phyloP scores from a whole-genome alignment of 768 basidiomycete species.

The Pleurotus cornucopiae region DNA sequence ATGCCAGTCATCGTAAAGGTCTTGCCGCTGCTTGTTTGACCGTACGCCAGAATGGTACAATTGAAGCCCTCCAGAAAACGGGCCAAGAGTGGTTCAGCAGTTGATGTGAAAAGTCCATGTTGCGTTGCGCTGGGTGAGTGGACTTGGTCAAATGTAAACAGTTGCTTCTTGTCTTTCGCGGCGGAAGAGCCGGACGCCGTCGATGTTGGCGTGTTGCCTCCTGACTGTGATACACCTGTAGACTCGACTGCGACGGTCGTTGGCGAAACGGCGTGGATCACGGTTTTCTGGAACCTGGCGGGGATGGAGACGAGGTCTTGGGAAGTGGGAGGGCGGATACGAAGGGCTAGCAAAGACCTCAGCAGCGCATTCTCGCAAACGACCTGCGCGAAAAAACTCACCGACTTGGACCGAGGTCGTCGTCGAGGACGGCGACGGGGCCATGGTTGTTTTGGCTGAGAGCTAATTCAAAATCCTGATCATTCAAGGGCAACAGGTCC shows the following conservation, averaged over 20 bases:
- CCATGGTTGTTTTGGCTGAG: slow-evolving; percentile 43
- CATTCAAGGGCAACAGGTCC: slow-evolving; percentile 7
- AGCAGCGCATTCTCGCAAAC: not conserved
- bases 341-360: slow-evolving; percentile 51
- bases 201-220: slow-evolving; percentile 15
- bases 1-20: slow-evolving; percentile 97
- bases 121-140: slow-evolving; percentile 84
- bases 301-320: slow-evolving; percentile 87
- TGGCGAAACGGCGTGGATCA: slow-evolving; percentile 72
- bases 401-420: slow-evolving; percentile 94
- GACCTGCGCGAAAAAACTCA: slow-evolving; percentile 35
- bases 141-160: slow-evolving; percentile 93
- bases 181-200: slow-evolving; percentile 36
- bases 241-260: slow-evolving; percentile 85
- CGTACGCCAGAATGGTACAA: slow-evolving; percentile 97
- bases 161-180: slow-evolving; percentile 67
- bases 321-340: slow-evolving; percentile 83
- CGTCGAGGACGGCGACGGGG: slow-evolving; percentile 66
- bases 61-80: slow-evolving; percentile 94
- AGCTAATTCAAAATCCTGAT: slow-evolving; percentile 8
- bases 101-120: slow-evolving; percentile 78
- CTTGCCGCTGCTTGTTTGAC: slow-evolving; percentile 96
- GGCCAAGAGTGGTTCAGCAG: slow-evolving; percentile 79
- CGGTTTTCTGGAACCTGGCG: slow-evolving; percentile 87
- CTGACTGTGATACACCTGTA: slow-evolving; percentile 44